Evolutionary conservation across 2,329 filamentous ascomycete species (phyloP), one percentile per base, ranked within the genome.

Genomic region (Neophaeococcomyces mojaviensis): DNA sequence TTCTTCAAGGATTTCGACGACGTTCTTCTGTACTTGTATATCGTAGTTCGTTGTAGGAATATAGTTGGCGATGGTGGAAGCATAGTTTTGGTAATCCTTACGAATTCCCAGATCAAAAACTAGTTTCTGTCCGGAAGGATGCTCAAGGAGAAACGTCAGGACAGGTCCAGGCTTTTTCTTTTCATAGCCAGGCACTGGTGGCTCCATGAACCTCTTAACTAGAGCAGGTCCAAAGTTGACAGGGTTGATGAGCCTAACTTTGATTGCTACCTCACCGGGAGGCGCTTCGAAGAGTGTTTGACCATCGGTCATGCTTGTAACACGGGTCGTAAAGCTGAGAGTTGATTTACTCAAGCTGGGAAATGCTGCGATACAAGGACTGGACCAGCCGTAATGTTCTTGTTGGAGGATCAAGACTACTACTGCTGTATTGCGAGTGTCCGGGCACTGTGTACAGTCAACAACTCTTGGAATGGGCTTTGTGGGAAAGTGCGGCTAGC

Each of bases 161-260:
- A 46, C 51, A 12, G 52, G 52, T 15, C 36, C 41, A 30, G 28
- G 36, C n/a, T 46, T 32, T 12, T 43, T 35, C 12, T 53, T 62
- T 3, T 66, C 62, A 1, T 67, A 51, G 0, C 62, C 62, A 4
- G 64, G 61, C 1, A 68, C 62, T 3, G 58, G 52, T 1, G 66
- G 66, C 2, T 55, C 63, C 64, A 68, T 68, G 43, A 68, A 68
- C 5, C 66, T 56, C 3, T 64, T 51, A 7, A 68, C 49, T 19
- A 66, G 60, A 4, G 66, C 61, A 3, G 66, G 66, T 0, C 66
- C 65, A 44, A 68, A 68, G 24, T 67, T 66, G 18, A 65, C 63
- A 0, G 66, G 58, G 37, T 66, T 67, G 22, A 68, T 67, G 32
- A 68, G 52, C 19, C 15, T 16, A 10, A 49, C 47, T 28, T n/a